Evolutionary conservation across 176 grass and related monocot species (phyloP), one percentile per base, ranked within the genome.

Genomic region (Cenchrus purpureus): DNA sequence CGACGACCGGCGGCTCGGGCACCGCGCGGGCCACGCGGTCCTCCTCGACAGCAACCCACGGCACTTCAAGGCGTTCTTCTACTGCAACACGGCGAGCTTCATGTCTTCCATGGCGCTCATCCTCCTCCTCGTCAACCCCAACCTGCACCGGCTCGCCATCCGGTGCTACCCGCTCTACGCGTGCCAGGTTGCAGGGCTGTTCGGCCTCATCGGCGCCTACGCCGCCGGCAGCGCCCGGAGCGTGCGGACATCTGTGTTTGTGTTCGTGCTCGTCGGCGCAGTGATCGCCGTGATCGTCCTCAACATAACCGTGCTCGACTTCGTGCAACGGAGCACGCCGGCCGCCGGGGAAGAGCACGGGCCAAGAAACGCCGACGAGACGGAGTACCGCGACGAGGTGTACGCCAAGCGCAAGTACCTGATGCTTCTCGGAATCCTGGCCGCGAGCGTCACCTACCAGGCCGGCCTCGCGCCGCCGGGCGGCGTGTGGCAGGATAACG

Each of bases 1-100:
- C 37, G 37, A 40, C 0, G 37, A 20, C 8, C 20, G 1, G 13
- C 16, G 8, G 29, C 37, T 40, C 60, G 37, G 37, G 37, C 37
- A 40, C 37, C 37, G 19, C 0, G 71, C 83, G 0, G 83, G 83
- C 17, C 15, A n/a, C 42, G 19, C 83, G 10, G 17, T 79, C 8
- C 83, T 86, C 5, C 74, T 54, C 1, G 31, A 79, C 50, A 59
- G 5, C 25, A 56, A 14, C 31, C 44, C 67, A 7, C 19, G 4
- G 29, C 83, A 74, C 17, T 86, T 70, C 74, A 46, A 68, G 12
- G 14, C 20, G 1, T 86, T 86, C 74, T 86, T 79, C 46, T 86
- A 86, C 52, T 86, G 74, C 63, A 86, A 86, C 12, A 65, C 83
- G 19, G 55, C 48, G 6, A 79, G 73, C 25, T 86, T 86, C 83